phyloP scores from a whole-genome alignment of 768 basidiomycete species.

The Omphalotus guepiniiformis region DNA sequence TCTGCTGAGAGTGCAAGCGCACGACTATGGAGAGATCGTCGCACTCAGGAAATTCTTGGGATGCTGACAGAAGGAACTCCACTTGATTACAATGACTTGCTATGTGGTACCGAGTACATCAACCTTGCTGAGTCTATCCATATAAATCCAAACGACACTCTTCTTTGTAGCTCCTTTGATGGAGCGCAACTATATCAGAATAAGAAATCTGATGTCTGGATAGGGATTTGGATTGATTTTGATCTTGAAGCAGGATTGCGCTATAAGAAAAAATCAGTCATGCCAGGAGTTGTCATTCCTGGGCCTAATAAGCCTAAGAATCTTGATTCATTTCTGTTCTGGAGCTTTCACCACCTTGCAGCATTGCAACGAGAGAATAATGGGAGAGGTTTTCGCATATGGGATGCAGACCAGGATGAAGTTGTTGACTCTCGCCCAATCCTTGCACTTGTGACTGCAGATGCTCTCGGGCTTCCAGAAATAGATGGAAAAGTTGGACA shows the following conservation, averaged over 20 bases:
- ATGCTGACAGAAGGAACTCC: constrained; percentile 7
- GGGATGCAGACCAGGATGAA: constrained; percentile 17
- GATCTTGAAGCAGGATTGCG: background rate
- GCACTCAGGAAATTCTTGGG: constrained; percentile 19
- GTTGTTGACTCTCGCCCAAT: constrained; percentile 6
- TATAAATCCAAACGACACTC: background rate
- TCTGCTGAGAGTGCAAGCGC: constrained; percentile 16
- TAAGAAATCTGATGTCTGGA: constrained; percentile 39
- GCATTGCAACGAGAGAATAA: constrained; percentile 10
- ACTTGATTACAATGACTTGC: constrained; percentile 25
- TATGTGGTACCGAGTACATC: constrained; percentile 24
- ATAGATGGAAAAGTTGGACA: constrained; percentile 28
- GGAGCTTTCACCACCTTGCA: constrained; percentile 23
- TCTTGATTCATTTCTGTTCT: constrained; percentile 27
- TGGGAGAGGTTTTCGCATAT: constrained; percentile 15
- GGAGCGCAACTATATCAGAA: constrained; percentile 36
- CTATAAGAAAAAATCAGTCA: constrained; percentile 9
- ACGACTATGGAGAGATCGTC: constrained; percentile 23
- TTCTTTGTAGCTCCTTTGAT: constrained; percentile 31
- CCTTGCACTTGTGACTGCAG: constrained; percentile 12
- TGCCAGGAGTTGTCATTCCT: constrained; percentile 15
- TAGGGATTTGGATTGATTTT: constrained; percentile 12
- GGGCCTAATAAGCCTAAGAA: constrained; percentile 27
- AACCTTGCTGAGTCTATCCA: constrained; percentile 11
- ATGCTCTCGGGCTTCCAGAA: constrained; percentile 12